Evolutionary conservation across 1,284 basidiomycete species (phyloP).

Genomic region (Leccinum solheimii): DNA sequence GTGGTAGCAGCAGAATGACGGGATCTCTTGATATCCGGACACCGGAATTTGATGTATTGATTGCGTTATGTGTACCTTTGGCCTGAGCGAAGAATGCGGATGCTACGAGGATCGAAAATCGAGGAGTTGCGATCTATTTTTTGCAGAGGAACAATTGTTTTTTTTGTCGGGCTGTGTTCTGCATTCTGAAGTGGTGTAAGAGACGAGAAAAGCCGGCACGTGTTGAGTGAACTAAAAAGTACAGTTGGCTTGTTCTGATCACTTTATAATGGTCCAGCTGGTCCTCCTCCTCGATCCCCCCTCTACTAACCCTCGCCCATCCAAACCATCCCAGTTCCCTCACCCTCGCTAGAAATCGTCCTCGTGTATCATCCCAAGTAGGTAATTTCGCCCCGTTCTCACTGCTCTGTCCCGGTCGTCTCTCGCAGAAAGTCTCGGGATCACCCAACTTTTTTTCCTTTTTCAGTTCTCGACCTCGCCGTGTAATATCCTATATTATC

Average conservation of each 20-base stretch:
- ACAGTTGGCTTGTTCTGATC: conserved; percentile 30
- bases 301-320: background rate
- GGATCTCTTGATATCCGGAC: conserved; percentile 1
- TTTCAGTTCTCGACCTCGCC: conserved; percentile 6
- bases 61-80: conserved; percentile 2
- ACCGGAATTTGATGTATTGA: background rate
- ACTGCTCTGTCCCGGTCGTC: background rate
- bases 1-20: background rate
- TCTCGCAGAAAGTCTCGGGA: background rate
- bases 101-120: background rate
- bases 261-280: conserved; percentile 30
- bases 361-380: conserved; percentile 2
- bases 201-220: conserved; percentile 16
- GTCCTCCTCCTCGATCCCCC: conserved; percentile 2
- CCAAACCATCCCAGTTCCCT: background rate
- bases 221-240: conserved; percentile 23
- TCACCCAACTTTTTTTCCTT: background rate
- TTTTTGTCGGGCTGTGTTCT: conserved; percentile 6
- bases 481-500: conserved; percentile 1
- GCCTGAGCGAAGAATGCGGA: conserved; percentile 8
- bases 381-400: conserved; percentile 1
- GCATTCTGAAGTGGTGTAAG: background rate
- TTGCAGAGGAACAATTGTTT: background rate
- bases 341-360: background rate
- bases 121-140: background rate